Base-by-base conservation (phyloP, 768 basidiomycete species). In the Albatrellus ellisii region DNA sequence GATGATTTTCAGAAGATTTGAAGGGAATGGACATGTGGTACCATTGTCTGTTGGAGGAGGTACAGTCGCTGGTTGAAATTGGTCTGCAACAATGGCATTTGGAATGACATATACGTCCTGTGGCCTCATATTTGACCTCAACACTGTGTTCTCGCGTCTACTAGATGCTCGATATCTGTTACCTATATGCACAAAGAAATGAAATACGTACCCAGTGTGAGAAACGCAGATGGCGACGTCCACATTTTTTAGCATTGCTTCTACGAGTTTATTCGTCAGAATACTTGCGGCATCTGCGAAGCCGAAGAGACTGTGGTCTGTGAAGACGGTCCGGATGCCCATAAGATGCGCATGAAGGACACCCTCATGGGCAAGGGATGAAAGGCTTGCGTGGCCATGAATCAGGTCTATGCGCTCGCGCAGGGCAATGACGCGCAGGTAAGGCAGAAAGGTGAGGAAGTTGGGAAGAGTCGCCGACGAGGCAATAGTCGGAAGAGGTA, bases 261-360 rank as follows among this genome's bases (percentile, higher is more conserved):
- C 83, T 29, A 98, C 66, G 26, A 99, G 72, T 59, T 99, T 99
- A 65, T 99, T 99, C 4, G 95, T 97, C 49, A 97, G 66, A 29
- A 99, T 94, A 51, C 92, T 91, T 1, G 91, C 92, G 12, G 95
- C 92, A 55, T 97, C 92, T 25, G 88, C 92, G 54, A 99, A 91
- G 1, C 91, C 94, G 52, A 98, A 98, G 21, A 99, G 61, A 53
- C 86, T 90, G 53, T 99, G 94, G 59, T 99, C 95, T 0, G 95
- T 98, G 58, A 98, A 94, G 8, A 97, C 85, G 0, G 89, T 90
- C 29, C 84, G 77, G 10, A 97, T 69, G 9, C 85, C 82, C 63
- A 98, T 71, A 15, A 88, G 64, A 50, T 90, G 84, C 0, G 90
- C 74, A 49, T 97, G 91, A 14, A 97, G 61, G 42, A 99, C 82